A percentile compares a stretch with the other conserved stretches of the same genome.
phyloP scores from a whole-genome alignment of 2,329 filamentous ascomycete species.

The Beauveria sp. region DNA sequence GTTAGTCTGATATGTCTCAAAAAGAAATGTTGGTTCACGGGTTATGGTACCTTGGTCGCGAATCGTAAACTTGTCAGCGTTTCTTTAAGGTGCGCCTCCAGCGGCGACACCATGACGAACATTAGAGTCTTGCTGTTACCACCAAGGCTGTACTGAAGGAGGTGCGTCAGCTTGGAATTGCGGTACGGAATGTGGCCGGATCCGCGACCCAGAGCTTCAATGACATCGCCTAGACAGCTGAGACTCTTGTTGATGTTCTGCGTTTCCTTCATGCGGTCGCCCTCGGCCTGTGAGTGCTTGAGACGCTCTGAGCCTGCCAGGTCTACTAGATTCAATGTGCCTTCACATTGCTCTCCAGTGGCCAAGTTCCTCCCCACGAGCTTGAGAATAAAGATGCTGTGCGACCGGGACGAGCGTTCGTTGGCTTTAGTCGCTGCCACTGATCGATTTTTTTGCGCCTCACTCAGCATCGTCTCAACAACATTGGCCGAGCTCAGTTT shows the following conservation, averaged over 20 bases:
- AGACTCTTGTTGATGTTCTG: conserved; percentile 96
- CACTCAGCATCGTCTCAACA: conserved; percentile 71
- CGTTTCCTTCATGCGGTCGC: conserved; percentile 84
- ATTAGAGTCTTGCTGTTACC: conserved; percentile 97
- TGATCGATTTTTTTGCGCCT: conserved; percentile 78
- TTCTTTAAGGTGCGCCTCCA: conserved; percentile 85
- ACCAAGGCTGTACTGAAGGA: conserved; percentile 88
- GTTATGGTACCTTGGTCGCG: conserved; percentile 67
- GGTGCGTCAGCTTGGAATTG: conserved; percentile 93
- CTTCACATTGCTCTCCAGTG: conserved; percentile 79
- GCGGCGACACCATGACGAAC: conserved; percentile 96
- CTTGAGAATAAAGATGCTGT: conserved; percentile 94
- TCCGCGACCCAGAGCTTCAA: conserved; percentile 80
- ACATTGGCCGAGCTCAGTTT: conserved; percentile 69
- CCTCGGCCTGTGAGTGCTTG: conserved; percentile 78
- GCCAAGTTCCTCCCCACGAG: conserved; percentile 60
- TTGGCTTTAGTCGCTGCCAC: conserved; percentile 98
- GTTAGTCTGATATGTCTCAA: conserved; percentile 11
- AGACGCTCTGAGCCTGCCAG: conserved; percentile 87
- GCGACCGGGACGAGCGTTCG: conserved; percentile 85
- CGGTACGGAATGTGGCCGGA: conserved; percentile 85
- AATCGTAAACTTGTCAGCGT: conserved; percentile 93
- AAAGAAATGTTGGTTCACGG: neutral
- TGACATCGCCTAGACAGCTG: conserved; percentile 88
- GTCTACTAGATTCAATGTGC: conserved; percentile 92